These are phyloP conservation scores for Neonectria hederae DNA, from an alignment of 2,329 filamentous ascomycete genomes.

Conservation along the genomic window DNA sequence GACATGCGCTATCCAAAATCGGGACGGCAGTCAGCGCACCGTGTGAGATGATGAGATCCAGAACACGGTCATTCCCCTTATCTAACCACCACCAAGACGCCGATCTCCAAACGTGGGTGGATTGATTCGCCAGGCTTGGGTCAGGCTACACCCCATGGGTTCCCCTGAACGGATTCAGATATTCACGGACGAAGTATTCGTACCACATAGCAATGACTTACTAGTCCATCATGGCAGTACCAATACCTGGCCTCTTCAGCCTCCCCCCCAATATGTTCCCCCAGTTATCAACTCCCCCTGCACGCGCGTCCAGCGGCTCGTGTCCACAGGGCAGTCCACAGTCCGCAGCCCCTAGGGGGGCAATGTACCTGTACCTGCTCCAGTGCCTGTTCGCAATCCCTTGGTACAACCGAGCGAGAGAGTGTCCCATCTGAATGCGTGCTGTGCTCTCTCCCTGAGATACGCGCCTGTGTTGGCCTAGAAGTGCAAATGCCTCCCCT, in stretches of 20 bases:
- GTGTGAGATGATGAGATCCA: conserved; percentile 11
- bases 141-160: conserved; percentile 15
- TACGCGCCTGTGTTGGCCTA: conserved; percentile 3
- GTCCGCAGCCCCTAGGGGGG: neutral
- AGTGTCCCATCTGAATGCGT: conserved; percentile 15
- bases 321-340: conserved; percentile 14
- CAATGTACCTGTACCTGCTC: conserved; percentile 31
- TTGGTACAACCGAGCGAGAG: conserved; percentile 11
- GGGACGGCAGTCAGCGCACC: conserved; percentile 6
- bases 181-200: neutral
- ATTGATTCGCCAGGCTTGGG: conserved; percentile 46
- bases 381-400: conserved; percentile 18
- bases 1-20: neutral
- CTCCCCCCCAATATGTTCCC: conserved; percentile 21
- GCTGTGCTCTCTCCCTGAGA: conserved; percentile 4
- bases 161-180: conserved; percentile 38
- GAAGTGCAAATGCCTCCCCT: conserved; percentile 18
- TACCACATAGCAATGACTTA: neutral
- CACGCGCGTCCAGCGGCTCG: conserved; percentile 38
- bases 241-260: conserved; percentile 13
- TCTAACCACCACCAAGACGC: conserved; percentile 24
- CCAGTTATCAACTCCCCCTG: conserved; percentile 26
- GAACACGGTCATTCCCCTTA: conserved; percentile 27
- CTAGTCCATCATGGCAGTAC: neutral
- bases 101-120: conserved; percentile 47